Percentiles rank a stretch among this genome's conserved stretches.
Conservation (phyloP, 768 basidiomycete genomes). For the Crassisporium funariophilum region DNA sequence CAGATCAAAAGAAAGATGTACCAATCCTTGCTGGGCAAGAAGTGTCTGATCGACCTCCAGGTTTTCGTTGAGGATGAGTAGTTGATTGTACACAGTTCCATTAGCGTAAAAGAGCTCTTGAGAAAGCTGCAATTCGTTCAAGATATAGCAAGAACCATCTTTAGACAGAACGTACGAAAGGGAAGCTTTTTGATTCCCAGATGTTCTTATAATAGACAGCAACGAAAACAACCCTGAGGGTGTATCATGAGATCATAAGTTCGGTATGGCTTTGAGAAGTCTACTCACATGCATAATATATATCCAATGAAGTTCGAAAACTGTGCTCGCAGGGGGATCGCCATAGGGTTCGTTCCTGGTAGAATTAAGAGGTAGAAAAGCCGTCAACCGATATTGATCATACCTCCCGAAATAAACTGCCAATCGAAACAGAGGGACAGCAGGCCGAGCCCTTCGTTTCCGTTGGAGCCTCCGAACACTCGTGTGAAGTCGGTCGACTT, state of each 20-base stretch:
- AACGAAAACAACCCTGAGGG: conserved; percentile 41
- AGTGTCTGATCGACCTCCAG: conserved; percentile 43
- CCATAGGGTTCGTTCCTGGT: conserved; percentile 45
- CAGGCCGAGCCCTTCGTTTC: conserved; percentile 67
- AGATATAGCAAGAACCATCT: background rate
- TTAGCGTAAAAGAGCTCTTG: conserved; percentile 51
- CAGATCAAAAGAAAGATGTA: conserved; percentile 12
- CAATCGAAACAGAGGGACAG: conserved; percentile 63
- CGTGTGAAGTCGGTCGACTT: conserved; percentile 49
- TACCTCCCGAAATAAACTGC: conserved; percentile 55
- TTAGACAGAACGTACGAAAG: conserved; percentile 23
- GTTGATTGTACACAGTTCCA: conserved; percentile 49
- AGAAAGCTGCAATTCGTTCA: conserved; percentile 45
- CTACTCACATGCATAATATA: conserved; percentile 47
- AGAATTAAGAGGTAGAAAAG: conserved; percentile 2
- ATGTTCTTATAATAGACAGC: conserved; percentile 57
- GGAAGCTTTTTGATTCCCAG: conserved; percentile 45
- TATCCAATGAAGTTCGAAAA: conserved; percentile 50
- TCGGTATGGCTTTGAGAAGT: background rate
- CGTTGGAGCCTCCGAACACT: conserved; percentile 64
- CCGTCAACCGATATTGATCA: background rate
- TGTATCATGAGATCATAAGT: background rate
- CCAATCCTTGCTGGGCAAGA: conserved; percentile 43
- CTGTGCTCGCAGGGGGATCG: conserved; percentile 55
- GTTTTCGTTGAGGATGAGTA: conserved; percentile 46